Conservation (phyloP, 495 filamentous ascomycete species). For the Neurospora sp. region DNA sequence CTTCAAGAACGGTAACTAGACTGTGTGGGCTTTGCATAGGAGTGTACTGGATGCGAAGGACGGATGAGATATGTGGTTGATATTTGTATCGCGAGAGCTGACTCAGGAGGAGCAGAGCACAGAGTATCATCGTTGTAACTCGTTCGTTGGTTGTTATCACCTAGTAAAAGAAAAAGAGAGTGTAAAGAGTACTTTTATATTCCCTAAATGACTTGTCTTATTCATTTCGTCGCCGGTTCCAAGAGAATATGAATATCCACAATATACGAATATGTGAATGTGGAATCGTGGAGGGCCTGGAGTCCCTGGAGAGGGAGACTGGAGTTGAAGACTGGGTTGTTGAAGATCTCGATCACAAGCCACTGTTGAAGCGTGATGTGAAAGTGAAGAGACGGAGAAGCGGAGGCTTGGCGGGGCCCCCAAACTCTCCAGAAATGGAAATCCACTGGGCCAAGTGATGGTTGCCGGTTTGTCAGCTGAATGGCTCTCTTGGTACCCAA, state of each 20-base stretch:
- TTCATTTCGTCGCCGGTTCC: not conserved
- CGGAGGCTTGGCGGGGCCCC: not conserved
- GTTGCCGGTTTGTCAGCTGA: not conserved
- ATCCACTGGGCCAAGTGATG: not conserved
- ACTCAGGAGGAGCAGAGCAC: not conserved
- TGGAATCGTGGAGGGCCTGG: not conserved
- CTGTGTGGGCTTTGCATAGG: not conserved
- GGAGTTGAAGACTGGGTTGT: not conserved
- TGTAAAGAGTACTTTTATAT: not conserved
- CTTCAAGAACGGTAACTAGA: not conserved
- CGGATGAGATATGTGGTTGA: not conserved
- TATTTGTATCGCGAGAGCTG: not conserved
- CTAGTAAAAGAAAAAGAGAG: not conserved
- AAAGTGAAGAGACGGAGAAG: not conserved
- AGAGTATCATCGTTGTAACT: not conserved
- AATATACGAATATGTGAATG: not conserved
- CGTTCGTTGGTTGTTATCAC: not conserved
- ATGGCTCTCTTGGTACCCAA: not conserved
- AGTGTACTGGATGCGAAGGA: not conserved
- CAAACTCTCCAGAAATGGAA: not conserved
- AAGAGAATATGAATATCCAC: not conserved
- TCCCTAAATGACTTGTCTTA: not conserved
- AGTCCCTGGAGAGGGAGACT: not conserved
- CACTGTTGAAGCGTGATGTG: not conserved
- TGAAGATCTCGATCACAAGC: not conserved